Base-by-base conservation (phyloP, 208 protist species). In the Acanthamoeba sp. region DNA sequence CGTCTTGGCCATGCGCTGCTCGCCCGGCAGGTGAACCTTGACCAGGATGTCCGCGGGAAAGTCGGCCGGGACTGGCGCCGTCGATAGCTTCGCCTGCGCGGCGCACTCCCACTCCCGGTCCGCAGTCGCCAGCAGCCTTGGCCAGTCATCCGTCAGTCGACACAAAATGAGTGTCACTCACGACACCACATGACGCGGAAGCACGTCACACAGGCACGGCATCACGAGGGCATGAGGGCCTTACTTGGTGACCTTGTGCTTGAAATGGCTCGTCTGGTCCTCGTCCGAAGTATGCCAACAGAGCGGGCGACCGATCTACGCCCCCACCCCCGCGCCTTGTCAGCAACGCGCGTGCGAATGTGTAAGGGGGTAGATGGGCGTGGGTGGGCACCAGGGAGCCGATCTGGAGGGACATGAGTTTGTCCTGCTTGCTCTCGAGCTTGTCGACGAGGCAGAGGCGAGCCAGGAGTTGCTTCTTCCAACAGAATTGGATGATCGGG, bases 361-460 rank as follows among this genome's bases (percentile, higher is more conserved):
- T n/a, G n/a, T n/a, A n/a, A n/a, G n/a, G n/a, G n/a, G n/a, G n/a
- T n/a, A n/a, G n/a, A n/a, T n/a, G n/a, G n/a, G n/a, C n/a, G n/a
- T n/a, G n/a, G n/a, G n/a, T n/a, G 45, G 45, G 9, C 0, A 91
- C 84, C 88, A 93, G 62, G 29, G 55, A 80, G 57, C 88, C 88
- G 36, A 93, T 93, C 34, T 93, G 88, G 27, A 93, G 62, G 36
- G 88, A 93, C 9, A 78, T 34, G 36, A 93, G 50, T 18, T 93
- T 93, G 55, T 93, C 88, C 88, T 80, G 88, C 34, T 93, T 93
- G 66, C 36, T 78, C 34, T 93, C 62, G 24, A n/a, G 38, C 64
- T 78, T 93, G 36, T 93, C 88, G 32, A 78, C 88, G n/a, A 93
- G 62, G 27, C 32, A 64, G 6, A 93, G 66, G 14, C 66, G 88